Conservation (phyloP, 306 rosid species). For the Elaeagnus macrophylla region DNA sequence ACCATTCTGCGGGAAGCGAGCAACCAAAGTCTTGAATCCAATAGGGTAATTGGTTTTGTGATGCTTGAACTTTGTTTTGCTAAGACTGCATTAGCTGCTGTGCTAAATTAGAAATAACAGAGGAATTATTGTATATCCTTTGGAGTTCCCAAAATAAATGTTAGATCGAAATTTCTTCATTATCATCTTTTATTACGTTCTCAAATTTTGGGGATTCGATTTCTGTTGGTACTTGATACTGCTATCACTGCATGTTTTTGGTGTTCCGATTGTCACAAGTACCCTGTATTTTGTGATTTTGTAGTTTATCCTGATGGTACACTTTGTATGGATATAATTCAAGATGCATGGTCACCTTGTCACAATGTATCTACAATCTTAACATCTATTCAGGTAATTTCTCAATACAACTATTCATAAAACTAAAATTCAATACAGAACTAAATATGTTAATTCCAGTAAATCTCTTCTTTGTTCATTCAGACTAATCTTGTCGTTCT, state of each 20-base stretch:
- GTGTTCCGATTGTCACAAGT: not conserved
- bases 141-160: no score
- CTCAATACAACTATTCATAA: not conserved
- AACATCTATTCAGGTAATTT: slow-evolving; percentile 26
- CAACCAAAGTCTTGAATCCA: no score
- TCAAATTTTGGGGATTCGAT: no score
- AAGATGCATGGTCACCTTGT: slow-evolving; percentile 33
- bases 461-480: not conserved
- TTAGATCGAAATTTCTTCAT: no score
- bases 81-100: no score
- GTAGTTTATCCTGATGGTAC: slow-evolving; percentile 24
- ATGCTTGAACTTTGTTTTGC: no score
- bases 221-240: no score
- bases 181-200: no score
- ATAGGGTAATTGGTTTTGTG: no score
- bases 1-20: no score
- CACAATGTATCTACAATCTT: slow-evolving; percentile 26
- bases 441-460: not conserved
- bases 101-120: no score
- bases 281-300: not conserved
- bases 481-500: slow-evolving; percentile 25
- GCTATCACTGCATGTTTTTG: slow-evolving; percentile 6
- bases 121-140: no score
- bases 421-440: not conserved
- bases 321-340: slow-evolving; percentile 31